A percentile compares a stretch with the other conserved stretches of the same genome.
Conservation (phyloP, 1,284 basidiomycete genomes). For the Pisolithus thermaeus region DNA sequence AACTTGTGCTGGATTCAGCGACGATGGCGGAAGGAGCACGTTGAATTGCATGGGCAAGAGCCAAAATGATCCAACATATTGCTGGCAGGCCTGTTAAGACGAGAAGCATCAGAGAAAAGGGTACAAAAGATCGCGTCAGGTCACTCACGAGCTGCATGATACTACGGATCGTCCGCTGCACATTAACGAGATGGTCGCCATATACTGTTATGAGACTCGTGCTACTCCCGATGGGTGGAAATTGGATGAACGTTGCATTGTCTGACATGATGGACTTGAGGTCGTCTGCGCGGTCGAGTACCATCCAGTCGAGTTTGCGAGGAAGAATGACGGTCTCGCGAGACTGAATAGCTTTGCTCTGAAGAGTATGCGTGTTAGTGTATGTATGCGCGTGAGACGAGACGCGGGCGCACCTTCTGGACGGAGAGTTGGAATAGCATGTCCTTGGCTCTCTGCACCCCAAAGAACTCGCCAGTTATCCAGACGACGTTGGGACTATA, state of each 20-base stretch:
- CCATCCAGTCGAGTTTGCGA: slow-evolving; percentile 97
- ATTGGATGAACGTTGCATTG: slow-evolving; percentile 94
- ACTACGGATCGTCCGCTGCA: slow-evolving; percentile 90
- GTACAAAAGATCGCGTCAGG: not conserved
- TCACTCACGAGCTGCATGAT: slow-evolving; percentile 87
- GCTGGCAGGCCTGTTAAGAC: slow-evolving; percentile 76
- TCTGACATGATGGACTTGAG: slow-evolving; percentile 91
- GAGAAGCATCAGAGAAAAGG: slow-evolving; percentile 6
- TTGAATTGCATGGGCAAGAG: slow-evolving; percentile 92
- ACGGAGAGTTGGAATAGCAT: slow-evolving; percentile 89
- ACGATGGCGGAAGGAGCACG: slow-evolving; percentile 77
- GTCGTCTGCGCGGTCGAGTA: slow-evolving; percentile 88
- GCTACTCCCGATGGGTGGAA: slow-evolving; percentile 87
- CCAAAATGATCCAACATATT: slow-evolving; percentile 96
- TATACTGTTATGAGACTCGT: slow-evolving; percentile 91
- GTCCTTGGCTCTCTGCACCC: slow-evolving; percentile 90
- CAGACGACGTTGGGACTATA: slow-evolving; percentile 77
- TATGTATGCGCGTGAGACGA: slow-evolving; percentile 8
- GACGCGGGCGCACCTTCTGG: slow-evolving; percentile 61
- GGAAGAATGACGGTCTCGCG: slow-evolving; percentile 92
- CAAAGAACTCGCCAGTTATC: slow-evolving; percentile 98
- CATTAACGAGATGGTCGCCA: slow-evolving; percentile 92
- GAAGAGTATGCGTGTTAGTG: slow-evolving; percentile 2
- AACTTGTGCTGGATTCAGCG: slow-evolving; percentile 81
- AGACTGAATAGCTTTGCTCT: slow-evolving; percentile 90